A percentile compares a stretch with the other conserved stretches of the same genome.
Evolutionary conservation across 768 basidiomycete genomes (phyloP).

Genomic region (Kwoniella heveanensis): DNA sequence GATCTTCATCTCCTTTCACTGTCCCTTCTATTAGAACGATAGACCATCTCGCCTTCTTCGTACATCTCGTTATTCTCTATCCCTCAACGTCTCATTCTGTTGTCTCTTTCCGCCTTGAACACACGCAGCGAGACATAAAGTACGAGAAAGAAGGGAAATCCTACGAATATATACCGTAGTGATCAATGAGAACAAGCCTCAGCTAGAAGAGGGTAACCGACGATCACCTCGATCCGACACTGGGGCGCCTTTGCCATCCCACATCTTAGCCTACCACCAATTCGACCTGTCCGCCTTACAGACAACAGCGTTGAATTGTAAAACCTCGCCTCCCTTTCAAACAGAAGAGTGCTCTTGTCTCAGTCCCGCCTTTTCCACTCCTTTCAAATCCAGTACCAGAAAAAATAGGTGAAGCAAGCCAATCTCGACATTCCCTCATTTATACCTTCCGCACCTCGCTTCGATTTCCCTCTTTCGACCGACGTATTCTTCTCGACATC

Average conservation of each 20-base stretch:
- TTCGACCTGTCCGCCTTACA: not conserved
- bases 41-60: not conserved
- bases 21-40: not conserved
- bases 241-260: not conserved
- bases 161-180: not conserved
- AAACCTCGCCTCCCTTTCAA: not conserved
- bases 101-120: not conserved
- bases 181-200: not conserved
- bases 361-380: constrained; percentile 1
- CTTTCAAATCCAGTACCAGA: not conserved
- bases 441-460: not conserved
- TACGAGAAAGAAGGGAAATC: not conserved
- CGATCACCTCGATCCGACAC: not conserved
- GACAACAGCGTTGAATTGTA: not conserved
- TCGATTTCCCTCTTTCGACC: not conserved
- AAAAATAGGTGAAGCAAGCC: not conserved
- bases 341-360: not conserved
- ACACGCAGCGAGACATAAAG: too few relatives aligned
- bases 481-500: too few relatives aligned
- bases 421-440: not conserved
- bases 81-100: not conserved
- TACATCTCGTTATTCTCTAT: not conserved
- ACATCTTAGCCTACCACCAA: not conserved
- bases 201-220: not conserved
- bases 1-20: not conserved